A percentile compares a stretch with the other conserved stretches of the same genome.
Evolutionary conservation across 257 asterid genomes (phyloP).

Genomic region (Marsdenia floribunda): DNA sequence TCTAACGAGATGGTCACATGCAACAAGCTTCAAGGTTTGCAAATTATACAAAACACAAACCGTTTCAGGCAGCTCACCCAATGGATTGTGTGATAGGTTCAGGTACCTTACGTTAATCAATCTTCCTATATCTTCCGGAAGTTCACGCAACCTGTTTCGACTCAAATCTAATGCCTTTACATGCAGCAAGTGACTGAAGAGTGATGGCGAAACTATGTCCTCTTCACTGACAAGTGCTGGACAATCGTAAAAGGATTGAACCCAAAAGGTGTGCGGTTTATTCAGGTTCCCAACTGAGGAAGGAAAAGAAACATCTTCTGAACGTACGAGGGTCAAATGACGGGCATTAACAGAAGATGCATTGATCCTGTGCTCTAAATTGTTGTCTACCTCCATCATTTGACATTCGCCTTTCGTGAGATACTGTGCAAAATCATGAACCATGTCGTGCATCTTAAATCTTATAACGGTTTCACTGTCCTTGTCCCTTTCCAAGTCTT

Average conservation of each 20-base stretch:
- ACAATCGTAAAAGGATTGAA: conserved; percentile 56
- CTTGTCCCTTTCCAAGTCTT: conserved; percentile 12
- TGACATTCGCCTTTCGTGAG: conserved; percentile 42
- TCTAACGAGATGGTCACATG: conserved; percentile 44
- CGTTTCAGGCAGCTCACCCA: conserved; percentile 43
- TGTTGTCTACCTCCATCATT: conserved; percentile 32
- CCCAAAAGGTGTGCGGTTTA: conserved; percentile 53
- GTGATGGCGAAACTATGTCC: conserved; percentile 40
- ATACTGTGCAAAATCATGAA: conserved; percentile 29
- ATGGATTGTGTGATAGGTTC: conserved; percentile 67
- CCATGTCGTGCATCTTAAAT: conserved; percentile 35
- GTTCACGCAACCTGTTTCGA: conserved; percentile 47
- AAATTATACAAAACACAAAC: conserved; percentile 47
- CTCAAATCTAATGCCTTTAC: conserved; percentile 52
- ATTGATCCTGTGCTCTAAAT: conserved; percentile 25
- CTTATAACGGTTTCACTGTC: not conserved
- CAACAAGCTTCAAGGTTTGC: conserved; percentile 51
- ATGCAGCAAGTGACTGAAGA: conserved; percentile 25
- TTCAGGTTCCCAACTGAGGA: conserved; percentile 27
- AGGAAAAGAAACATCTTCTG: conserved; percentile 46
- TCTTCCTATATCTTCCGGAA: conserved; percentile 43
- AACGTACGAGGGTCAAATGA: conserved; percentile 53
- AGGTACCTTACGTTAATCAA: conserved; percentile 45
- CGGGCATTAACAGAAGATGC: conserved; percentile 29
- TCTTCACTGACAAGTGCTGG: conserved; percentile 46